These are phyloP conservation scores for Aspergillus sojae DNA, from an alignment of 2,329 filamentous ascomycete genomes.

Conservation along the genomic window DNA sequence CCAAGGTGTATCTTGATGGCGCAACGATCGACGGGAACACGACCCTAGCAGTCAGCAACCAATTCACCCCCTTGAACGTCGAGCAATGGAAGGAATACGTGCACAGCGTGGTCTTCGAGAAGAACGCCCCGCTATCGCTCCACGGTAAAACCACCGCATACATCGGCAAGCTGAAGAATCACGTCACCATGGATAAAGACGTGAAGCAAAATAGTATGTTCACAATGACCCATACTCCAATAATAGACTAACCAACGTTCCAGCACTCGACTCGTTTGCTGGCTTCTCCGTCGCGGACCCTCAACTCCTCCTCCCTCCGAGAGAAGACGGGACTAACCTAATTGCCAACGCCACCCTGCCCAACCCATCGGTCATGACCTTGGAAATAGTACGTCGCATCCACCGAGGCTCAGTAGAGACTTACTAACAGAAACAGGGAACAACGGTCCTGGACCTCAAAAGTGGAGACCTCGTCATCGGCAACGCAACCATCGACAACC, in stretches of 20 bases:
- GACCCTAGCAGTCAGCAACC: conserved; percentile 29
- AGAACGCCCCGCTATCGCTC: conserved; percentile 29
- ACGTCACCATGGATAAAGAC: conserved; percentile 39
- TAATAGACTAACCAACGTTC: conserved; percentile 7
- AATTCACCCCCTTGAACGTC: conserved; percentile 30
- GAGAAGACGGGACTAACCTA: conserved; percentile 55
- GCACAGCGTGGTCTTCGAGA: conserved; percentile 33
- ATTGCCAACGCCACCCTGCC: conserved; percentile 57
- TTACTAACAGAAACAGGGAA: conserved; percentile 40
- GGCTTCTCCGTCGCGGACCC: conserved; percentile 53
- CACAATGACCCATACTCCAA: background rate
- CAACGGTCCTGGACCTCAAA: conserved; percentile 56
- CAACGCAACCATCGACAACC: conserved; percentile 51
- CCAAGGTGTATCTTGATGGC: conserved; percentile 25
- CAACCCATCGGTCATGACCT: conserved; percentile 59
- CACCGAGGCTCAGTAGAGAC: background rate
- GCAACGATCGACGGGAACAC: conserved; percentile 38
- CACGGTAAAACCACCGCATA: conserved; percentile 32
- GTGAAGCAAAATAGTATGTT: conserved; percentile 37
- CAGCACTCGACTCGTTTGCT: conserved; percentile 57
- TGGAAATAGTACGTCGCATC: conserved; percentile 47
- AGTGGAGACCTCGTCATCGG: conserved; percentile 53
- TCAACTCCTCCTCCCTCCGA: conserved; percentile 45
- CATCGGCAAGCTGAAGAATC: conserved; percentile 35
- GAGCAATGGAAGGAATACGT: conserved; percentile 36